phyloP scores from a whole-genome alignment of 106 monocot genomes.

The Dendrobium catenatum region DNA sequence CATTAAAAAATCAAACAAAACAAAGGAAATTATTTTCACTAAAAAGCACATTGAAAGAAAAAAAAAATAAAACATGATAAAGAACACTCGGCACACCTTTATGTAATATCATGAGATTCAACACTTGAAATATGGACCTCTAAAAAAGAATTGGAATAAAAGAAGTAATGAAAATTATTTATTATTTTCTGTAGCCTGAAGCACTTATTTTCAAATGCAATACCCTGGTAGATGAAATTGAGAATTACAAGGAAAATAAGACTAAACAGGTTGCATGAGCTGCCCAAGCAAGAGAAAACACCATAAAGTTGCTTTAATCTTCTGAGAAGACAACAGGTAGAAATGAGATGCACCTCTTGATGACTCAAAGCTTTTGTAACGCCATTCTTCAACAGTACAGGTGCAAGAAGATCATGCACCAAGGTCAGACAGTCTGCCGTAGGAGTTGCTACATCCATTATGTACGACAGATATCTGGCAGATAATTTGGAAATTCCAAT shows the following conservation, averaged over 20 bases:
- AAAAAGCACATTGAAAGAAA: background rate
- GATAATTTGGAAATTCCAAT: background rate
- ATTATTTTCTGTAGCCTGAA: background rate
- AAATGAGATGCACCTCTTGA: constrained; percentile 68
- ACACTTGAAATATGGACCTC: background rate
- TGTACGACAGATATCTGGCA: constrained; percentile 85
- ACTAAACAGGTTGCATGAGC: background rate
- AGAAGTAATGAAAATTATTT: background rate
- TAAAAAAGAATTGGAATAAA: background rate
- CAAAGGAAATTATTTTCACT: background rate
- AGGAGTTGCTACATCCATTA: constrained; percentile 99
- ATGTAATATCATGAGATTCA: background rate
- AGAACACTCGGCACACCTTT: background rate
- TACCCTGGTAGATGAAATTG: background rate
- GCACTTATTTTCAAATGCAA: background rate
- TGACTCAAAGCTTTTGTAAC: constrained; percentile 66
- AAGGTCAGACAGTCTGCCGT: constrained; percentile 81
- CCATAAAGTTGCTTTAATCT: background rate
- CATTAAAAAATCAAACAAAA: constrained; percentile 8
- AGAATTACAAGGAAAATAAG: background rate
- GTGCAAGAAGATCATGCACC: constrained; percentile 72
- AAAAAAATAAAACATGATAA: background rate
- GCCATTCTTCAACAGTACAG: constrained; percentile 67
- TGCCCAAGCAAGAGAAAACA: background rate
- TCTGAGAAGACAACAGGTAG: background rate